Evolutionary conservation across 2,329 filamentous ascomycete species (phyloP), one percentile per base, ranked within the genome.

Genomic region (Gliomastix tumulicola): DNA sequence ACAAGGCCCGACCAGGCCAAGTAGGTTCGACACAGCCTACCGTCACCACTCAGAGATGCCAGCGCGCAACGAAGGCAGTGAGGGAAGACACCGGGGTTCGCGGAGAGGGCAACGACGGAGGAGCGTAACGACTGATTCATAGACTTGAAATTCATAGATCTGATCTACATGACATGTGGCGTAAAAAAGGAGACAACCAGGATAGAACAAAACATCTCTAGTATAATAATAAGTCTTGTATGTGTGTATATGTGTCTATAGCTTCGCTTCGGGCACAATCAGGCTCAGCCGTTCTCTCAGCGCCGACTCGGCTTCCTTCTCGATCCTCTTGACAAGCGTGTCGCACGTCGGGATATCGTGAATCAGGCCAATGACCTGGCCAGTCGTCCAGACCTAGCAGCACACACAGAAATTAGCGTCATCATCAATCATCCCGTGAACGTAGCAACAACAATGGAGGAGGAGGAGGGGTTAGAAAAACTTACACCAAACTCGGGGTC

Each of bases 301-400:
- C 5, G 82, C 69, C 39, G 76, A 69, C 54, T 83, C 72, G 1
- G 85, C 85, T 58, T 90, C 86, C 55, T 69, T 79, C 66, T 89
- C 84, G 49, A 92, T 89, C 39, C 86, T 74, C 47, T 68, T 68
- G 9, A 88, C 64, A 19, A 92, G 65, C 2, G 65, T 79, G 32
- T 74, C 73, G 53, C 86, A 90, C 0, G 82, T 86, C 8, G 84
- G 84, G 37, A 89, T 85, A 50, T 92, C 86, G 49, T 90, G 79
- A 43, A 92, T 92, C 38, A 92, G 59, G 6, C 86, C 86, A 46
- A 98, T 95, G 47, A 97, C 90, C 59, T 96, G 90, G 10, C 92
- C 92, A 8, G 90, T 88, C 16, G 92, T 97, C 92, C 92, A 98
- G 27, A 96, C 85, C 84, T 90, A 49, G 39, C 6, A 37, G 44